phyloP scores from a whole-genome alignment of 208 protist species.

The Crithidia fasciculata region DNA sequence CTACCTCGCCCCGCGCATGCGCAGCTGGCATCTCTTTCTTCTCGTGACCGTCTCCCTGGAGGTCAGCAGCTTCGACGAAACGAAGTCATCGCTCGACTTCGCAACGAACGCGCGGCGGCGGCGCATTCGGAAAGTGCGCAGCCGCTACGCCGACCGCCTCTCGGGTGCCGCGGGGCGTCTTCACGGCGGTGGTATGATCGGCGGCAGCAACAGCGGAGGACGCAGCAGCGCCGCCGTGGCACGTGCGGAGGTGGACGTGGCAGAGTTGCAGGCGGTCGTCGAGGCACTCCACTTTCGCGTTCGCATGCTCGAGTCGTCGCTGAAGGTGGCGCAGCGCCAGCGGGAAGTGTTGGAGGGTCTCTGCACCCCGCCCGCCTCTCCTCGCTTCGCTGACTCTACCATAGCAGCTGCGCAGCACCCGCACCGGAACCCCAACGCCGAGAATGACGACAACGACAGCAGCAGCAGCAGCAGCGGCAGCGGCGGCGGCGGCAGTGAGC shows the following conservation, averaged over 20 bases:
- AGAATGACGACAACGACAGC: not conserved
- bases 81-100: conserved; percentile 78
- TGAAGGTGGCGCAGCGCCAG: conserved; percentile 23
- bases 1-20: conserved; percentile 65
- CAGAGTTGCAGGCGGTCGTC: conserved; percentile 19
- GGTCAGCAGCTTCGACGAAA: conserved; percentile 59
- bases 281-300: conserved; percentile 27
- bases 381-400: not conserved
- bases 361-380: not conserved
- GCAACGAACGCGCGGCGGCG: conserved; percentile 59
- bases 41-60: conserved; percentile 78
- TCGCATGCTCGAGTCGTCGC: conserved; percentile 19
- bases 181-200: not conserved
- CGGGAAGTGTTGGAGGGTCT: conserved; percentile 1
- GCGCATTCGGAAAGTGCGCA: conserved; percentile 48
- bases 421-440: not conserved
- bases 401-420: too few relatives aligned
- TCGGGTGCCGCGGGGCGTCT: not conserved
- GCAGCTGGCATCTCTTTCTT: conserved; percentile 71
- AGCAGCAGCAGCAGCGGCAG: not conserved
- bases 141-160: conserved; percentile 30
- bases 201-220: not conserved
- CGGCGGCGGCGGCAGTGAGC: not conserved
- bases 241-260: not conserved
- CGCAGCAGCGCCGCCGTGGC: not conserved